Evolutionary conservation across 163 green algal species (phyloP), one percentile per base, ranked within the genome.

Genomic region (Volvox carteri): DNA sequence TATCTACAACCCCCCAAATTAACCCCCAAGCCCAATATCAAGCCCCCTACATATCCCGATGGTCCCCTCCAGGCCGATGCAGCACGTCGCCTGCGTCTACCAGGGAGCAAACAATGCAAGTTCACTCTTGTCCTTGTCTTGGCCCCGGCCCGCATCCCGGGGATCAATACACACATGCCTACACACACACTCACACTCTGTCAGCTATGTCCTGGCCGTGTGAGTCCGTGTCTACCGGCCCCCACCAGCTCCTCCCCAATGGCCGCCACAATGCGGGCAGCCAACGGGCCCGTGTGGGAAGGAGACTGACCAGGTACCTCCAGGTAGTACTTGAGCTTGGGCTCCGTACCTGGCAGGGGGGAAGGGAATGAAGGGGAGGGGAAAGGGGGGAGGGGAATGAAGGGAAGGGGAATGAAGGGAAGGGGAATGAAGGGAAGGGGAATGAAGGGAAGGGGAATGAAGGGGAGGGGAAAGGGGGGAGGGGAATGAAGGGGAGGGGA

Each of bases 241-340:
- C 86, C 65, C 41, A 95, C 91, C 56, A 95, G 83, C 86, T 94
- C 90, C 21, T 87, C 81, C 11, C 52, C 77, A 8, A 94, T 54
- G 1, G 88, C 92, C 2, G 41, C 87, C 56, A 88, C 50, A 48
- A 95, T 54, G 35, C n/a, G 41, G 18, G 85, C 85, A 9, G 92
- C 92, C 44, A 90, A 74, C 4, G 74, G 78, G 23, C 58, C 77
- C 28, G 48, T 87, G 18, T 62, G 84, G 21, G 74, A 67, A 23
- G 46, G 50, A 37, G 90, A 78, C 39, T 68, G 25, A 8, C 90
- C 88, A 16, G 28, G 48, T 1, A 94, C 92, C 86, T 97, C 95
- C 28, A 96, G 72, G 50, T 97, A 97, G 79, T 95, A 97, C 90
- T 97, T 97, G 0, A 97, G 90, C 93, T 97, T 97, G 12, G 95